phyloP scores from a whole-genome alignment of 1,284 basidiomycete species.

The Lignosus rhinocerotis region DNA sequence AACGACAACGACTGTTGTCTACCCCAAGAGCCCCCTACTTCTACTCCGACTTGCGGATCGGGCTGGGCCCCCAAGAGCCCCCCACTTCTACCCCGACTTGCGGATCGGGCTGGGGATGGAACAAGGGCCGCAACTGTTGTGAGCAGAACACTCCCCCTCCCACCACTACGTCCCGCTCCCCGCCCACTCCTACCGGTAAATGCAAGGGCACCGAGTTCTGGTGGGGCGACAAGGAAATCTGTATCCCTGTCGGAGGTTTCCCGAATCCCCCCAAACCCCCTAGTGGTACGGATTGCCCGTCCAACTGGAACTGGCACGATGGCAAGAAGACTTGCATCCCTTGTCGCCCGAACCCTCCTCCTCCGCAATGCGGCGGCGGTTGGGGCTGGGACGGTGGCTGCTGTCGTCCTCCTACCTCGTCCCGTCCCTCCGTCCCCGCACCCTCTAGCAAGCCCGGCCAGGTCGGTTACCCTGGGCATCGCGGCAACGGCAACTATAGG shows the following conservation, averaged over 20 bases:
- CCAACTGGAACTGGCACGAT: slow-evolving; percentile 38
- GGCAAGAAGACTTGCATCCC: slow-evolving; percentile 52
- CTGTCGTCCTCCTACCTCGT: slow-evolving; percentile 39
- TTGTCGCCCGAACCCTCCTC: slow-evolving; percentile 37
- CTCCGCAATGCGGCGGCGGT: slow-evolving; percentile 49
- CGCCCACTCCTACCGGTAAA: not conserved
- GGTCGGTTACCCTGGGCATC: not conserved
- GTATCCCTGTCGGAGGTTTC: slow-evolving; percentile 51
- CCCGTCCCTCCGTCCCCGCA: slow-evolving; percentile 31
- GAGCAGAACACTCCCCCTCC: slow-evolving; percentile 2
- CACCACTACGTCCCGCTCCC: not conserved
- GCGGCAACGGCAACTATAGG: slow-evolving; percentile 29
- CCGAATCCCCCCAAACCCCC: slow-evolving; percentile 46
- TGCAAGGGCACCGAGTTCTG: not conserved
- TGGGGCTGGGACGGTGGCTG: slow-evolving; percentile 51
- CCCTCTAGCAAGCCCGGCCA: slow-evolving; percentile 15
- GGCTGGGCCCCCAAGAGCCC: slow-evolving; percentile 42
- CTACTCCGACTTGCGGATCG: slow-evolving; percentile 38
- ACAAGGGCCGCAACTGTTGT: slow-evolving; percentile 40
- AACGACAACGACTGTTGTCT: slow-evolving; percentile 46
- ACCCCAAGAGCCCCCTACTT: slow-evolving; percentile 34
- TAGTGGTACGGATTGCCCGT: slow-evolving; percentile 46
- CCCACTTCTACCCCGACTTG: slow-evolving; percentile 37
- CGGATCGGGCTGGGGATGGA: slow-evolving; percentile 47
- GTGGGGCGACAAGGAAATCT: slow-evolving; percentile 40